phyloP scores from a whole-genome alignment of 306 rosid genomes.

The Rosa persica region DNA sequence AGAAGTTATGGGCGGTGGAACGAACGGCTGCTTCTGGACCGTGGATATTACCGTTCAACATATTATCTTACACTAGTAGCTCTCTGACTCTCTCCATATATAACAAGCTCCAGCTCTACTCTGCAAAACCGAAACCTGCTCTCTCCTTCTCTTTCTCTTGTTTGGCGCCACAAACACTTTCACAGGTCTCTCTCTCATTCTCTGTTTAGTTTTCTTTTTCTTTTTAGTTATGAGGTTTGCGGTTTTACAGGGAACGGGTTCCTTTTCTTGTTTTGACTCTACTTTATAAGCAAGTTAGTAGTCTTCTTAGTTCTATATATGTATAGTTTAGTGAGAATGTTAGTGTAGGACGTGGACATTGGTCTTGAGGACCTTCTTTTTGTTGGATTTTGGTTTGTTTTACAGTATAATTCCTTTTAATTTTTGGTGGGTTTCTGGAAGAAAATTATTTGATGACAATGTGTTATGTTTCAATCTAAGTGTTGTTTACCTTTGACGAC shows the following conservation, averaged over 20 bases:
- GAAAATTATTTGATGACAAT: neutral
- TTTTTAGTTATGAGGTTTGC: neutral
- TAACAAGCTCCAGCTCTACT: neutral
- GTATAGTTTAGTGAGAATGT: neutral
- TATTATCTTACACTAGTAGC: too few species aligned
- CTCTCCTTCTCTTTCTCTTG: neutral
- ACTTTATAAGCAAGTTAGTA: neutral
- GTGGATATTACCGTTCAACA: too few species aligned
- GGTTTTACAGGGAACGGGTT: neutral
- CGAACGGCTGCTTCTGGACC: too few species aligned
- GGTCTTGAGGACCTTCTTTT: neutral
- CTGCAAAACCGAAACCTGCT: slow-evolving; percentile 1
- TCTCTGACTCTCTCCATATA: neutral
- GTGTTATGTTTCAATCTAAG: neutral
- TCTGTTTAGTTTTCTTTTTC: neutral
- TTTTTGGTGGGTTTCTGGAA: neutral
- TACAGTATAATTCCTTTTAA: neutral
- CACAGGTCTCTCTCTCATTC: slow-evolving; percentile 23
- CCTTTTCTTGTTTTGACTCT: neutral
- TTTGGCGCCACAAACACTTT: slow-evolving; percentile 52
- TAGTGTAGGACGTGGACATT: neutral
- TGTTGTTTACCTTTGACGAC: neutral
- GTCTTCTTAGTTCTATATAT: neutral
- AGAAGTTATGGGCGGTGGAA: too few species aligned
- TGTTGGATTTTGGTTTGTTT: neutral